Evolutionary conservation across 768 basidiomycete species (phyloP).

Genomic region (Ephemerocybe angulata): DNA sequence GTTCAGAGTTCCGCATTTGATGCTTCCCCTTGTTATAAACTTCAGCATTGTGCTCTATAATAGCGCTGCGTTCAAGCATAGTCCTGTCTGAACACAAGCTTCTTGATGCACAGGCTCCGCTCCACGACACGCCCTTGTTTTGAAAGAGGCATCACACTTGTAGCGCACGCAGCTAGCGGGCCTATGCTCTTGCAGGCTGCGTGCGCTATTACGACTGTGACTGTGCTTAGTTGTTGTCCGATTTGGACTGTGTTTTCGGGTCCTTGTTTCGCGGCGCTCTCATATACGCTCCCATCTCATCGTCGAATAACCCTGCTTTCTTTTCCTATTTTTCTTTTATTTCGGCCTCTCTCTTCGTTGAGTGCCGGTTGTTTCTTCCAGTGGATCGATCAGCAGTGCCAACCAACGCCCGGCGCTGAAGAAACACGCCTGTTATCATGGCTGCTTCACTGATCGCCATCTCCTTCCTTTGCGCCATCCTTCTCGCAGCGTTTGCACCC

Average conservation of each 20-base stretch:
- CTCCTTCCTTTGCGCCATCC: conserved; percentile 25
- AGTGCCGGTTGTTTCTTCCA: not conserved
- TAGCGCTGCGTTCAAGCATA: not conserved
- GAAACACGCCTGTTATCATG: not conserved
- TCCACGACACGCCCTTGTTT: conserved; percentile 5
- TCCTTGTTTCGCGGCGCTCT: conserved; percentile 2
- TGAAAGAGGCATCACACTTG: conserved; percentile 3
- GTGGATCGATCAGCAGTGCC: not conserved
- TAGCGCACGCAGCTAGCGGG: not conserved
- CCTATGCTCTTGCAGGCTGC: not conserved
- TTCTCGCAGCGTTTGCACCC: conserved; percentile 39
- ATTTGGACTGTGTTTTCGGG: not conserved
- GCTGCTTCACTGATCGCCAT: not conserved
- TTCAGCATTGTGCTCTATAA: not conserved
- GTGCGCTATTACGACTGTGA: not conserved
- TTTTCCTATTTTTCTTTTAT: not conserved
- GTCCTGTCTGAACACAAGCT: conserved; percentile 2
- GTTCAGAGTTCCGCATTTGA: not conserved
- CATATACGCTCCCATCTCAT: not conserved
- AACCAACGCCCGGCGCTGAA: not conserved
- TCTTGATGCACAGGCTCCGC: not conserved
- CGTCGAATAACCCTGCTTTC: not conserved
- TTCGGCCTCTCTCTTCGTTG: not conserved
- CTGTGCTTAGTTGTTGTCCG: not conserved
- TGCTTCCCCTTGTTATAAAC: not conserved